Evolutionary conservation across 805 yeast species (phyloP).

Genomic region (Myxozyma neglecta): DNA sequence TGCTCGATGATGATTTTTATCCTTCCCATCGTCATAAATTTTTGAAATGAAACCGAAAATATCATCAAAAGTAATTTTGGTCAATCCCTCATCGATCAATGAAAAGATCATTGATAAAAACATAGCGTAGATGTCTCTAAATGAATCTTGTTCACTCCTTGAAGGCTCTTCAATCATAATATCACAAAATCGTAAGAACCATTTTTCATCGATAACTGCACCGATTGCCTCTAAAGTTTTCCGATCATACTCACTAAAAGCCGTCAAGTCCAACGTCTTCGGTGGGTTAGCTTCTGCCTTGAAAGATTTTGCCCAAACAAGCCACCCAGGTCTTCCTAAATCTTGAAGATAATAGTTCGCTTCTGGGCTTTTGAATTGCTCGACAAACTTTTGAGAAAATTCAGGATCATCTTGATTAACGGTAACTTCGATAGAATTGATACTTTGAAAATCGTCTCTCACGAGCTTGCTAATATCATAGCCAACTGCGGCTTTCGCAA

Average conservation of each 20-base stretch:
- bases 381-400: constrained; percentile 47
- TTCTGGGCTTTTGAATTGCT: constrained; percentile 53
- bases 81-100: constrained; percentile 49
- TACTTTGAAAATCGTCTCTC: constrained; percentile 43
- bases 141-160: constrained; percentile 54
- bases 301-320: constrained; percentile 67
- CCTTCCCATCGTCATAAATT: constrained; percentile 56
- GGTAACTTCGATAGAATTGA: constrained; percentile 42
- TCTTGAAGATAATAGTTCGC: constrained; percentile 62
- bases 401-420: constrained; percentile 48
- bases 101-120: constrained; percentile 53
- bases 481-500: constrained; percentile 47
- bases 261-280: constrained; percentile 15
- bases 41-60: constrained; percentile 51
- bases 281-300: constrained; percentile 38
- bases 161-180: constrained; percentile 59
- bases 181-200: constrained; percentile 56
- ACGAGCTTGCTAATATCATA: constrained; percentile 47
- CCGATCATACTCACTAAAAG: constrained; percentile 38
- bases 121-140: constrained; percentile 64
- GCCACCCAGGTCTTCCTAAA: constrained; percentile 61
- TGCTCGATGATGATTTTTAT: constrained; percentile 73
- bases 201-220: constrained; percentile 49
- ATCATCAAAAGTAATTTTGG: constrained; percentile 51
- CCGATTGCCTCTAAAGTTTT: constrained; percentile 48